Base-by-base conservation (phyloP, 2,329 filamentous ascomycete species). In the Achaetomium macrosporum region DNA sequence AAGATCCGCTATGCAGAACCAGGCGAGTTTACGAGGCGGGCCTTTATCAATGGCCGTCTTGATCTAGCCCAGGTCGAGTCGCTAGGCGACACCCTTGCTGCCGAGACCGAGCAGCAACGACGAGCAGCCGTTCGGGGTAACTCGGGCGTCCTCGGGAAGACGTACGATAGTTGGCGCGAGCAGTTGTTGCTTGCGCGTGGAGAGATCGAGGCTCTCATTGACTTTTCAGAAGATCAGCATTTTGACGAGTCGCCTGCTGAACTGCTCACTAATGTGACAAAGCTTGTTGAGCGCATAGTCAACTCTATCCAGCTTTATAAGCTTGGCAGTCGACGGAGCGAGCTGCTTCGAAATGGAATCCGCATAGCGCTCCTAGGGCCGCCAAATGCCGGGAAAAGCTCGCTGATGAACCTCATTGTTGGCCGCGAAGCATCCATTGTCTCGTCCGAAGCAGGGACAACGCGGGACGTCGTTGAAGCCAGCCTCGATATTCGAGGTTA, bases 151-250 rank as follows among this genome's bases (percentile, higher is more conserved):
- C 75, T 96, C 12, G 83, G 88, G 0, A 76, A 77, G 54, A 83
- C 83, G 16, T 99, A 99, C 67, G 90, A 96, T 61, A 64, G 64
- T 10, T 99, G 93, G 93, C 83, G 92, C 25, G 74, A 81, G 58
- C 76, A 83, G 59, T 72, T 99, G 16, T 74, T 97, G 7, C 78
- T 86, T 57, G 91, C 91, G 10, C 82, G 93, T 2, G 93, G 90
- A 10, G 91, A 97, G 71, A 77, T 99, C 37, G 93, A 99, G 70
- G 93, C 93, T 0, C 72, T 99, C 60, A 97, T 99, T 57, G 93
- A 99, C 69, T 99, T 99, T 67, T 87, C 89, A 1, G 93, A 99
- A 68, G 93, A 97, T 64, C 92, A 99, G 70, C 88, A 97, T 71
- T 95, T 99, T 64, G 91, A 97, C 61, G 90, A 96, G 69, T 85